Evolutionary conservation across 1,284 basidiomycete genomes (phyloP), one percentile per base, ranked within the genome.

Genomic region (Ceratobasidium theobromae): DNA sequence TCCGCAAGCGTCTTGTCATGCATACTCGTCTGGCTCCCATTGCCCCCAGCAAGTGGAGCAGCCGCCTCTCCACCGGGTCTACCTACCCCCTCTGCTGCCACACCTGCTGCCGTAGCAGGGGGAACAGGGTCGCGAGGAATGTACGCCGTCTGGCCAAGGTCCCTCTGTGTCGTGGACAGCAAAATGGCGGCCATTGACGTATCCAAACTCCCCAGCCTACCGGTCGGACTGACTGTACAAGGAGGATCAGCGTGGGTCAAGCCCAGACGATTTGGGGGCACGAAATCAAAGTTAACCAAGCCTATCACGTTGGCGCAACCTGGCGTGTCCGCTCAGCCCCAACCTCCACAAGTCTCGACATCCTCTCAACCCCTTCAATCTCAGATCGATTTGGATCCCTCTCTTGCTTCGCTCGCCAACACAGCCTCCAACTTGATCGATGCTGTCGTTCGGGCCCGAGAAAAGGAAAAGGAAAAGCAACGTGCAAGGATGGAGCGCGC

Each of bases 401-500:
- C 57, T 5, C 48, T 64, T 1, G 18, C 49, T 4, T 12, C 49
- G 5, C 60, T 64, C n/a, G 60, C 60, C 12, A 53, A 52, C 35
- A 52, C 60, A 9, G 60, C 60, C 27, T 38, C 60, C 25, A 52
- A 21, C 3, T 33, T 64, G 6, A 64, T 64, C 12, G 60, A 64
- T n/a, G 49, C 49, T 8, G 49, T 64, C 32, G 60, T 64, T 27
- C 60, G 60, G 4, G 49, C 49, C 21, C 48, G 60, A 9, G 60
- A 64, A 52, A 51, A 52, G 28, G 60, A 64, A 45, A 64, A 64
- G 33, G 60, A 64, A 64, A 64, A 64, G 23, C 48, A 64, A 12
- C 60, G 60, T 33, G 60, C 60, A 8, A 64, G 60, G 49, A 30
- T 64, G n/a, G 60, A 64, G 28, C 21, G 60, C 40, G 60, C 60